Evolutionary conservation across 257 asterid genomes (phyloP), one percentile per base, ranked within the genome.

Genomic region (Capsicum pubescens): DNA sequence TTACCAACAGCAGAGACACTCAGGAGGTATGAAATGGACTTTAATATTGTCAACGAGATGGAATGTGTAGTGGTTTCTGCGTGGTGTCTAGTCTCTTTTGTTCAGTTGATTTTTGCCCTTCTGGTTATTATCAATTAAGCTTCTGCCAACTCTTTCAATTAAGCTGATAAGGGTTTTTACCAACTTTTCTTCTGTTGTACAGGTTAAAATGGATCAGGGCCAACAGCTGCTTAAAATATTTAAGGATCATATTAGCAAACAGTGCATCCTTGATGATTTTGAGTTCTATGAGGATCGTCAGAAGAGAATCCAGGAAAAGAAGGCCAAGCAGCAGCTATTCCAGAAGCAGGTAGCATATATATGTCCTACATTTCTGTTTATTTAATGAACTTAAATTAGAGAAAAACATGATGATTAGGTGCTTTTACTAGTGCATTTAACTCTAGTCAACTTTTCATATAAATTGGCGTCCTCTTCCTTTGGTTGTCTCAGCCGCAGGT

Each of bases 1-100:
- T 92, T 8, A 94, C 97, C 4, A 90, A 91, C 70, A 94, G 97
- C 68, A 90, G 98, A 88, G 98, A 94, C 85, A 93, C 97, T 80
- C 95, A 93, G 83, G 97, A 94, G 97, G 97, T 92, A 86, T 13
- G 52, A 13, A 26, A 21, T 5, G 6, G 11, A 3, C 3, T 58
- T 19, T 13, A 56, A 13, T 57, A 9, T 44, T 71, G 8, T 71
- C 36, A 17, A 21, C 10, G 1, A 54, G 2, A 52, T 52, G 19
- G 13, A 6, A 17, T 15, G 4, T 14, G 16, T 39, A 39, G 16
- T 58, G 5, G 9, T 16, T 50, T 16, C 60, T 16, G 56, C 36
- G 21, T 32, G 32, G 9, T 0, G 9, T 16, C 32, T 77, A n/a
- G 1, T 9, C 17, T 32, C 39, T 32, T 26, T 17, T 74, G 44